Evolutionary conservation across 2,329 filamentous ascomycete species (phyloP).

Genomic region (Ophiobolus disseminans): DNA sequence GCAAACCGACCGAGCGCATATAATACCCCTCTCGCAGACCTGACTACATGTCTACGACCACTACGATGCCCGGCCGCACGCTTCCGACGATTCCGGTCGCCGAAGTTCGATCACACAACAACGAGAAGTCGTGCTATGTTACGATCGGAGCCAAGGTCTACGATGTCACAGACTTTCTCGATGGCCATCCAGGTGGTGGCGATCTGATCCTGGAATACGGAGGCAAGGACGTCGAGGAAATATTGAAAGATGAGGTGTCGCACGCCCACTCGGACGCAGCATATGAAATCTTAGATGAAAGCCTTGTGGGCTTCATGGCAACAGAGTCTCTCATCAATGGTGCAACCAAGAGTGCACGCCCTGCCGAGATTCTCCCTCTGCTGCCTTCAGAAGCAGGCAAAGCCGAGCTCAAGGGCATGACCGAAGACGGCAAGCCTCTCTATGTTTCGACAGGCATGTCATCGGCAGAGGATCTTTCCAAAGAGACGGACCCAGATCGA

Average conservation of each 20-base stretch:
- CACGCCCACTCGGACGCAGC: slow-evolving; percentile 89
- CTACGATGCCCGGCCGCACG: slow-evolving; percentile 76
- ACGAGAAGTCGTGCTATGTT: slow-evolving; percentile 86
- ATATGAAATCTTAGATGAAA: slow-evolving; percentile 94
- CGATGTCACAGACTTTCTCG: slow-evolving; percentile 90
- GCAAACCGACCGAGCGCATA: neutral
- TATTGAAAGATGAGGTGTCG: slow-evolving; percentile 81
- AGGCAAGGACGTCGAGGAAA: slow-evolving; percentile 82
- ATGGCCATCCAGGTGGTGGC: slow-evolving; percentile 87
- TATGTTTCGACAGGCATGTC: slow-evolving; percentile 82
- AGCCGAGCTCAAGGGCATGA: slow-evolving; percentile 58
- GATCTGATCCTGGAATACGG: slow-evolving; percentile 89
- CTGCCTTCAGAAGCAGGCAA: slow-evolving; percentile 59
- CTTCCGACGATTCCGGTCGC: slow-evolving; percentile 82
- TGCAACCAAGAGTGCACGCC: slow-evolving; percentile 56
- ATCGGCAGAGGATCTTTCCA: slow-evolving; percentile 81
- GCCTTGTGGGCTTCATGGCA: slow-evolving; percentile 79
- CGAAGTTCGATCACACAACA: slow-evolving; percentile 83
- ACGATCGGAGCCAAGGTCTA: slow-evolving; percentile 89
- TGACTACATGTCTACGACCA: slow-evolving; percentile 23
- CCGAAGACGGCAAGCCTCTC: slow-evolving; percentile 55
- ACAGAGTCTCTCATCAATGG: slow-evolving; percentile 63
- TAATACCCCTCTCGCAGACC: neutral
- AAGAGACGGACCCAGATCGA: slow-evolving; percentile 75
- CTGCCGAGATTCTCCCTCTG: slow-evolving; percentile 60